Base-by-base conservation (phyloP, 192 early-diverging fungal genomes). In the Lobosporangium transversale region DNA sequence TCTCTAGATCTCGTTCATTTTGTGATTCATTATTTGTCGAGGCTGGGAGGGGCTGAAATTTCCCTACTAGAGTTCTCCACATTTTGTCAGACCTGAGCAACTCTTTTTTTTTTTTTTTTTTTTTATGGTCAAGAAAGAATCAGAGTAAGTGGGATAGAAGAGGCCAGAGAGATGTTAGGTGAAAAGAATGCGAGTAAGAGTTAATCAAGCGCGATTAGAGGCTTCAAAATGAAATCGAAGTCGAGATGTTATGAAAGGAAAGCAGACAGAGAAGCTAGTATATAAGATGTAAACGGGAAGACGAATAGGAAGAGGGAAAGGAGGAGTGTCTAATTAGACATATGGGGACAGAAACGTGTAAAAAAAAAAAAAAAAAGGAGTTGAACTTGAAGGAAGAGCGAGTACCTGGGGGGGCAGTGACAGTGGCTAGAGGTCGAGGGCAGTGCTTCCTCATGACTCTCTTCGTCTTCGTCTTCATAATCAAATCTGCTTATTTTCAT, bases 1-100 rank as follows among this genome's bases (percentile, higher is more conserved):
- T 54, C 31, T 76, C 73, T 30, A 76, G 59, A 62, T 76, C 73
- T 30, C 64, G 62, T 37, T 76, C 73, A 24, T 48, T 67, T 21
- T 76, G 64, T 48, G 69, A 50, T 58, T 67, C 73, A 48, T 49
- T 37, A 58, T 71, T 63, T 0, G 73, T 67, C 12, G 73, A 62
- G 27, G 62, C 73, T n/a, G 73, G 73, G 29, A 76, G 53, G 4
- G 73, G 73, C 59, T 76, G 73, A 53, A 76, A 76, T 54, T 76
- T 76, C 59, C 73, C 73, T 5, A 76, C 73, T 52, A 76, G 63
- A 43, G 64, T 67, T 53, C 67, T 76, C 73, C 73, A 76, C 73
- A 76, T 76, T 35, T 52, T 50, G 35, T 53, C 6, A 29, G 35
- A 21, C 37, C 2, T 1, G 53, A 36, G 30, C 15, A 23, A 37